A percentile compares a stretch with the other conserved stretches of the same genome.
Conservation (phyloP, 306 rosid genomes). For the Quercus gilva region DNA sequence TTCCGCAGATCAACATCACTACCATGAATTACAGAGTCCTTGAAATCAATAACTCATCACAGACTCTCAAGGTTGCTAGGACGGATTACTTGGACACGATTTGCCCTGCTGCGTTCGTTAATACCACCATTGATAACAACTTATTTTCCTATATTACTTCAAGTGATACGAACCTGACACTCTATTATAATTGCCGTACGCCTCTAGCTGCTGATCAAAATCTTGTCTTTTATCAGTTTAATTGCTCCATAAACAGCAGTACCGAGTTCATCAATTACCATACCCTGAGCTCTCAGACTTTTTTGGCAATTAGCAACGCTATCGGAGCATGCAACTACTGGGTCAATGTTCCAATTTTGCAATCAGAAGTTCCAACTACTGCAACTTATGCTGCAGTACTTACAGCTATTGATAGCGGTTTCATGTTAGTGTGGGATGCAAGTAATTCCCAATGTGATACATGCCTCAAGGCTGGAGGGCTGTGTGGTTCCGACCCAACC, state of each 20-base stretch:
- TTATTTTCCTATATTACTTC: constrained; percentile 20
- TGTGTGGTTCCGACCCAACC: constrained; percentile 38
- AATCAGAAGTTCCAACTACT: constrained; percentile 19
- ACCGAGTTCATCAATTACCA: constrained; percentile 9
- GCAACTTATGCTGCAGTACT: constrained; percentile 15
- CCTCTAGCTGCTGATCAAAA: not conserved
- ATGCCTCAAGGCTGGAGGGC: constrained; percentile 43
- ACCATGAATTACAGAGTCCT: constrained; percentile 31
- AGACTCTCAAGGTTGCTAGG: constrained; percentile 36
- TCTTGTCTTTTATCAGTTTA: too few species aligned
- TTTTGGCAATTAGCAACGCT: not conserved
- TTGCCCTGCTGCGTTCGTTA: constrained; percentile 24
- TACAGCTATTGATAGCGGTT: constrained; percentile 41
- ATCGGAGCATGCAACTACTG: constrained; percentile 20
- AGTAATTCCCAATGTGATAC: constrained; percentile 30
- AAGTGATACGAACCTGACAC: constrained; percentile 11
- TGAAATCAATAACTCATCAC: constrained; percentile 13
- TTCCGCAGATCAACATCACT: constrained; percentile 21
- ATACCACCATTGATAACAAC: constrained; percentile 12
- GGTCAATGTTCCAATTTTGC: constrained; percentile 30
- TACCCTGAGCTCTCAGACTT: not conserved
- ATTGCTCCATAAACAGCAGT: not conserved
- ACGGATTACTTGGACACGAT: constrained; percentile 33
- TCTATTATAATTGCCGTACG: constrained; percentile 42
- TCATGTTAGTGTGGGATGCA: constrained; percentile 44